phyloP scores from a whole-genome alignment of 768 basidiomycete species.

The Mycena alexandri region DNA sequence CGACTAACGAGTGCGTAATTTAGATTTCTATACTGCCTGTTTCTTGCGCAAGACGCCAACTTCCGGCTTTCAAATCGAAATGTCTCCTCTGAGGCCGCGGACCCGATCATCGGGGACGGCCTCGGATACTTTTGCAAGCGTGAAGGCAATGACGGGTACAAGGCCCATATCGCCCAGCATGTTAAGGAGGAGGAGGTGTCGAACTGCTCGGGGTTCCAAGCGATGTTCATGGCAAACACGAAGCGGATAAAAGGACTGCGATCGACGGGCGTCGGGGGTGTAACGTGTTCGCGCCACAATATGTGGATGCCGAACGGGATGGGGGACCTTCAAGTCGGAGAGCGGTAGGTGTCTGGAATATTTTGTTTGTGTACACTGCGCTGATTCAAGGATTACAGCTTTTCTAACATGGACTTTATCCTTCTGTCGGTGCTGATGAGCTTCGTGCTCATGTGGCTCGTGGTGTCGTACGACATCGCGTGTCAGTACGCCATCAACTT shows the following conservation, averaged over 20 bases:
- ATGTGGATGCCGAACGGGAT: conserved; percentile 31
- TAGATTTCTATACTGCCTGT: not conserved
- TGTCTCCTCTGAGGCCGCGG: not conserved
- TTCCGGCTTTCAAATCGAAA: not conserved
- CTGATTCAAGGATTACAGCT: too few relatives aligned
- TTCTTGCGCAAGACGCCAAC: conserved; percentile 16
- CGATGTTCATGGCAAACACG: conserved; percentile 5
- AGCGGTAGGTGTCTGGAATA: too few relatives aligned
- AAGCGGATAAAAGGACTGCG: conserved; percentile 1
- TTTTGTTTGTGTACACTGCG: too few relatives aligned
- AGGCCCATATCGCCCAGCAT: conserved; percentile 8
- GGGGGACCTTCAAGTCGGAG: conserved; percentile 39
- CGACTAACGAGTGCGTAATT: too few relatives aligned
- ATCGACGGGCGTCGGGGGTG: conserved; percentile 22
- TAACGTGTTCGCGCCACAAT: conserved; percentile 13
- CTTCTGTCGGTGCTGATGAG: not conserved
- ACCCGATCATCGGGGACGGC: conserved; percentile 5
- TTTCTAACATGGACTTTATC: not conserved
- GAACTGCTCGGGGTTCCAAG: conserved; percentile 18
- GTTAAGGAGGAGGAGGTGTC: not conserved
- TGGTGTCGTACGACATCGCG: conserved; percentile 3
- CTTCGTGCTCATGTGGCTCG: not conserved
- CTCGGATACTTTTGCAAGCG: conserved; percentile 10
- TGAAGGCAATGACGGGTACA: not conserved
- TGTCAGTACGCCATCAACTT: conserved; percentile 1